Evolutionary conservation across 176 grass and related monocot genomes (phyloP).

Genomic region (Oryza meridionalis): DNA sequence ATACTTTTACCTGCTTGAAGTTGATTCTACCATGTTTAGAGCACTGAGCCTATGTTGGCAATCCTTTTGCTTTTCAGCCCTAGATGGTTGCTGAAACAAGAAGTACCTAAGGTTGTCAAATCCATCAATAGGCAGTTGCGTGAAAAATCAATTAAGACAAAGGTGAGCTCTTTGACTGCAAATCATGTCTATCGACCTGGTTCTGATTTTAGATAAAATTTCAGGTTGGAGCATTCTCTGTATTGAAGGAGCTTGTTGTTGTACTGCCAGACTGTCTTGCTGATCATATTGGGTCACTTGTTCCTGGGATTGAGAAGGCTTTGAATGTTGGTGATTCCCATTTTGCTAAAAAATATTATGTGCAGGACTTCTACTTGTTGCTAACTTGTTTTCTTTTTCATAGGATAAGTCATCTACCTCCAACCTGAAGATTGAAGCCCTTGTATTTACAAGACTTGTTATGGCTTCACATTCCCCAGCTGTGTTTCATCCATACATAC

Average conservation of each 20-base stretch:
- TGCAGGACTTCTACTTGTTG: neutral
- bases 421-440: conserved; percentile 98
- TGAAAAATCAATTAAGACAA: conserved; percentile 99
- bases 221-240: conserved; percentile 93
- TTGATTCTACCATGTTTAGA: neutral
- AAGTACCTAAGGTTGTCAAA: conserved; percentile 95
- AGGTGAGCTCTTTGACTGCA: conserved; percentile 56
- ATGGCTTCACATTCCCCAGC: conserved; percentile 94
- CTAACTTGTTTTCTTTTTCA: conserved; percentile 39
- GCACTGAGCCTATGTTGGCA: neutral
- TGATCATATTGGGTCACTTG: conserved; percentile 93
- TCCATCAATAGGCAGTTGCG: conserved; percentile 94
- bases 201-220: conserved; percentile 31
- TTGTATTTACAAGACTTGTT: conserved; percentile 92
- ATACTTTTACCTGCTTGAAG: neutral
- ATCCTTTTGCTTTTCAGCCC: conserved; percentile 61
- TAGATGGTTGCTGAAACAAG: conserved; percentile 95
- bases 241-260: conserved; percentile 95
- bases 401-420: conserved; percentile 98
- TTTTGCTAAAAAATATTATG: neutral
- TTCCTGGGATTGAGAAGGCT: conserved; percentile 98
- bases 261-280: conserved; percentile 93
- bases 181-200: conserved; percentile 11
- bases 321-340: conserved; percentile 76
- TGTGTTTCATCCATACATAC: conserved; percentile 95